phyloP scores from a whole-genome alignment of 768 basidiomycete genomes.

The Xerocomus brunneocitrinus region DNA sequence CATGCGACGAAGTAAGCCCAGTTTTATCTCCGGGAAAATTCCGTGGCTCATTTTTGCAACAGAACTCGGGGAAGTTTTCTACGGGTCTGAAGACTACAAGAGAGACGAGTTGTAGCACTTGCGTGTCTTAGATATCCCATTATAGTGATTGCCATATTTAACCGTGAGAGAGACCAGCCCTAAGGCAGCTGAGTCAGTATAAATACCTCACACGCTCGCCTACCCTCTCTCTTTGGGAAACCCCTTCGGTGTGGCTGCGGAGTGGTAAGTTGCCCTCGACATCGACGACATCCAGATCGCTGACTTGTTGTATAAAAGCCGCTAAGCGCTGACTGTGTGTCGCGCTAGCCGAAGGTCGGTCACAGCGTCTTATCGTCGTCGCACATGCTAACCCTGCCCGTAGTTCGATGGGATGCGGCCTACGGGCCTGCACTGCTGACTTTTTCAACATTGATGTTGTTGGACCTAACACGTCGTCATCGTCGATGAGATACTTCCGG shows the following conservation, averaged over 20 bases:
- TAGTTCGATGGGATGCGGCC: conserved; percentile 14
- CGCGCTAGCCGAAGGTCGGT: conserved; percentile 7
- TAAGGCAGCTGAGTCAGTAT: conserved; percentile 15
- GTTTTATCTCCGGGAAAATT: not conserved
- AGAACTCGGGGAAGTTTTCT: conserved; percentile 58
- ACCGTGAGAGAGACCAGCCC: conserved; percentile 29
- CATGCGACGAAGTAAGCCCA: conserved; percentile 67
- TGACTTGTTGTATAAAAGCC: conserved; percentile 9
- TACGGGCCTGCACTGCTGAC: not conserved
- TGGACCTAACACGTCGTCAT: not conserved
- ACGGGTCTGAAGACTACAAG: conserved; percentile 27
- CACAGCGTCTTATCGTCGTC: not conserved
- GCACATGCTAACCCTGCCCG: not conserved
- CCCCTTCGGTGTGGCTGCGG: conserved; percentile 27
- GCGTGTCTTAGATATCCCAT: conserved; percentile 4
- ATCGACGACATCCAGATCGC: not conserved
- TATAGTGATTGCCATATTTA: conserved; percentile 6
- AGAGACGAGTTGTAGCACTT: conserved; percentile 39
- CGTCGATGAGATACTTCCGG: conserved; percentile 16
- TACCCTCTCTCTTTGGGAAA: conserved; percentile 22
- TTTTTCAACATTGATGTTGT: conserved; percentile 12
- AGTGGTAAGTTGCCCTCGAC: conserved; percentile 4
- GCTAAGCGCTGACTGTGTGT: conserved; percentile 16
- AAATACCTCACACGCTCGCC: conserved; percentile 1
- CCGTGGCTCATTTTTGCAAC: conserved; percentile 11